Evolutionary conservation across 768 basidiomycete genomes (phyloP).

Genomic region (Hericium alpestre): DNA sequence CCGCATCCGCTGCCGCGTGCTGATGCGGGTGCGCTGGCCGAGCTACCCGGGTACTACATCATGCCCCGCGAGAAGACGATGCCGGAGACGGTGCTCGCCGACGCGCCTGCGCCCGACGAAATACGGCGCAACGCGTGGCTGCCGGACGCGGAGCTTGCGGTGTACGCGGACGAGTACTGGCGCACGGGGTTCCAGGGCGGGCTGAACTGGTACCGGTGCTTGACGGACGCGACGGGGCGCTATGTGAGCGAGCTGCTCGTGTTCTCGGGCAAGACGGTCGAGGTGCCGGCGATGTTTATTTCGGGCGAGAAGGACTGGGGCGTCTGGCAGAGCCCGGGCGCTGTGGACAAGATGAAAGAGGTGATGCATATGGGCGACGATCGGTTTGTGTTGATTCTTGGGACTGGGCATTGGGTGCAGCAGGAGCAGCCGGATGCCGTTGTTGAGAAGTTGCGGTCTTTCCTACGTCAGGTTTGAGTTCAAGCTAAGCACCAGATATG

Average conservation of each 20-base stretch:
- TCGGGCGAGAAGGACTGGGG: constrained; percentile 53
- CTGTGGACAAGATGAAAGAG: constrained; percentile 28
- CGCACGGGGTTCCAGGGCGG: constrained; percentile 57
- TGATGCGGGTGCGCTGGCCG: constrained; percentile 26
- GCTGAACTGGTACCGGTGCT: constrained; percentile 43
- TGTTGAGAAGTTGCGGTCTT: constrained; percentile 16
- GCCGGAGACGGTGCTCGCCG: constrained; percentile 33
- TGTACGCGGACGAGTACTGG: constrained; percentile 39
- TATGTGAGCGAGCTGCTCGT: constrained; percentile 31
- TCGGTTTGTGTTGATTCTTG: constrained; percentile 40
- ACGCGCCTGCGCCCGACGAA: constrained; percentile 24
- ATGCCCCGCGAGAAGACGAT: constrained; percentile 47
- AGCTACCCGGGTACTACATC: constrained; percentile 49
- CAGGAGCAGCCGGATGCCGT: constrained; percentile 41
- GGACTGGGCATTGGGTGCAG: constrained; percentile 58
- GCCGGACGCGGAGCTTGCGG: constrained; percentile 33
- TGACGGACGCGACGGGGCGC: constrained; percentile 19
- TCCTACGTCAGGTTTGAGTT: background rate
- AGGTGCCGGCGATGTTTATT: constrained; percentile 48
- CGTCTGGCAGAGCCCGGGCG: constrained; percentile 42
- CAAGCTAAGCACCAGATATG: no score
- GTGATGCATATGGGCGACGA: constrained; percentile 27
- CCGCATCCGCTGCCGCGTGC: constrained; percentile 27
- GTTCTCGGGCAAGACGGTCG: constrained; percentile 35
- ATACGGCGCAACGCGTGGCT: constrained; percentile 32